A percentile compares a stretch with the other conserved stretches of the same genome.
phyloP scores from a whole-genome alignment of 2,329 filamentous ascomycete genomes.

The Calonectria montana region DNA sequence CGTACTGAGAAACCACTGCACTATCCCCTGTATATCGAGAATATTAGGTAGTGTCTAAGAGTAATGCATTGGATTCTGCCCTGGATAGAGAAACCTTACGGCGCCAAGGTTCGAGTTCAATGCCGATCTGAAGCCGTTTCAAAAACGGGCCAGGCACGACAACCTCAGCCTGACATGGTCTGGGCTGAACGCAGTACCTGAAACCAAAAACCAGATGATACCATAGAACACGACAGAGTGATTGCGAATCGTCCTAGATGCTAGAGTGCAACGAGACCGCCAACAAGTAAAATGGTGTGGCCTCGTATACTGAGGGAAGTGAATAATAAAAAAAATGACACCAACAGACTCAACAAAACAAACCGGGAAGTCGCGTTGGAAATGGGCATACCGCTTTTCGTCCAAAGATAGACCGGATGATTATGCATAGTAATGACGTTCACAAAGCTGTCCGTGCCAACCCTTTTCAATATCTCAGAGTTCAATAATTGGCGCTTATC shows the following conservation, averaged over 20 bases:
- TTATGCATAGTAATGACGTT: constrained; percentile 7
- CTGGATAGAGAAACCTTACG: neutral
- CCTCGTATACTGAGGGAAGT: neutral
- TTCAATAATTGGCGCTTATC: constrained; percentile 3
- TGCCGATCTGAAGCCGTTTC: constrained; percentile 6
- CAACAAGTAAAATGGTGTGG: neutral
- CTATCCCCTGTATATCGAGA: neutral
- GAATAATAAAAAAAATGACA: too few relatives aligned
- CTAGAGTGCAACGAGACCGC: neutral
- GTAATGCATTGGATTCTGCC: neutral
- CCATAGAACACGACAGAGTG: neutral
- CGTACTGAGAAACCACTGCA: neutral
- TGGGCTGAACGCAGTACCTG: constrained; percentile 6
- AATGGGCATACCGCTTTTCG: neutral
- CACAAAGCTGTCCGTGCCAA: neutral
- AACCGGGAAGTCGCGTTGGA: neutral
- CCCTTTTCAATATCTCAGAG: neutral
- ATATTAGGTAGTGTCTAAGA: neutral
- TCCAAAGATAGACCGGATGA: constrained; percentile 8
- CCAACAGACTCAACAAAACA: neutral
- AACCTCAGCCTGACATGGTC: constrained; percentile 5
- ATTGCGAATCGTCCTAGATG: neutral
- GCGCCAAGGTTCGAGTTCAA: neutral
- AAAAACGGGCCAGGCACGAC: neutral
- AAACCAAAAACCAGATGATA: constrained; percentile 14